Evolutionary conservation across 257 asterid species (phyloP), one percentile per base, ranked within the genome.

Genomic region (Linderniella brevidens): DNA sequence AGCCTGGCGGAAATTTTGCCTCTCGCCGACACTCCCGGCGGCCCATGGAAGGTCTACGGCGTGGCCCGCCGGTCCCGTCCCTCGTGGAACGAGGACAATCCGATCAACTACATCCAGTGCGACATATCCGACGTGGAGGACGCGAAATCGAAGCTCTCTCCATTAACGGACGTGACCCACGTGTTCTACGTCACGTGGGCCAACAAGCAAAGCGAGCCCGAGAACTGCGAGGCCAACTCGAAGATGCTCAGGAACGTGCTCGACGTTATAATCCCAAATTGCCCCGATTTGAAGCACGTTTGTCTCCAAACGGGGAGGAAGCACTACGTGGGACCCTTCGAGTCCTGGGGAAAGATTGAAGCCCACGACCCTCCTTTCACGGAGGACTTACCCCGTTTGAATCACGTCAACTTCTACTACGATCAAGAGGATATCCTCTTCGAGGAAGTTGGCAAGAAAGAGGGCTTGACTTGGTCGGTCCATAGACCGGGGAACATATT

Each of bases 31-130:
- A 88, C 97, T 8, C 95, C 97, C 9, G 92, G 97, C 19, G 93
- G 97, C 38, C 97, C 93, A 0, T 88, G 95, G 94, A 88, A 84
- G 77, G 95, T 88, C 13, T 84, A 88, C 53, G 98, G 98, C 5
- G 64, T 84, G 20, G 94, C 94, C 1, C 92, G 94, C 64, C 93
- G 95, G 45, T 73, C 92, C 17, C 73, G 90, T 8, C 92, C 94
- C 2, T 5, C 77, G 37, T 88, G 95, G 98, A 84, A 67, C 46
- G 82, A 73, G 13, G 95, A 88, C 57, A 71, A 78, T 50, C 94
- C 93, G 1, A 53, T 84, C 64, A 69, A 65, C 13, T 88, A 88
- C 58, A 58, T 83, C 69, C 78, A 63, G 14, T 84, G 95, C 64
- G 95, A 88, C 41, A 55, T 84, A 19, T 69, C 82, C 15, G 74